phyloP scores from a whole-genome alignment of 805 yeast genomes.

The Cyberlindnera sargentensis region DNA sequence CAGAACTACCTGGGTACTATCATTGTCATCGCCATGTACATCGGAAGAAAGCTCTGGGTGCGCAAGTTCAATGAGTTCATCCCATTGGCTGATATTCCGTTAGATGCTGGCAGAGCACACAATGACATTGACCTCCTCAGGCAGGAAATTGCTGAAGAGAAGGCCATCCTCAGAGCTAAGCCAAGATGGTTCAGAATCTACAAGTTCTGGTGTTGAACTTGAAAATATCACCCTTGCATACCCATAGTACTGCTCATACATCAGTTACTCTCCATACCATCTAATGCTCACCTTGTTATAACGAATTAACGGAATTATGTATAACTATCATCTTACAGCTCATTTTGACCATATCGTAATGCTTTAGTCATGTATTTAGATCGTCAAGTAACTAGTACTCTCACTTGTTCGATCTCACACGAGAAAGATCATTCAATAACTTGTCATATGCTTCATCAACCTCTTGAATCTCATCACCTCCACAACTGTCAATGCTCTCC shows the following conservation, averaged over 20 bases:
- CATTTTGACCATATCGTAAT: too few species aligned
- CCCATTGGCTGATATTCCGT: constrained; percentile 43
- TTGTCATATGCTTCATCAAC: constrained; percentile 75
- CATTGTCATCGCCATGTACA: constrained; percentile 31
- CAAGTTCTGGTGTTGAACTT: constrained; percentile 50
- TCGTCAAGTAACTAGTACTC: background rate
- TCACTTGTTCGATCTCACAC: constrained; percentile 48
- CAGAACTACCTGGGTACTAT: constrained; percentile 36
- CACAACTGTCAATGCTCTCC: constrained; percentile 4
- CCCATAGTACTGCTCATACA: too few species aligned
- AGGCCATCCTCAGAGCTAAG: constrained; percentile 37
- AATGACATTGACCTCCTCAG: constrained; percentile 47
- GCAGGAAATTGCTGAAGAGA: constrained; percentile 54
- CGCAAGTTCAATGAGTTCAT: constrained; percentile 35
- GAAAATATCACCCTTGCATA: background rate
- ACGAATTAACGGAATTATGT: too few species aligned
- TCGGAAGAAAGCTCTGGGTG: constrained; percentile 37
- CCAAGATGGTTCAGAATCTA: constrained; percentile 44
- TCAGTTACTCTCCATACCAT: too few species aligned
- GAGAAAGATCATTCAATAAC: constrained; percentile 57
- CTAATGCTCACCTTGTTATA: too few species aligned
- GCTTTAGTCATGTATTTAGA: too few species aligned
- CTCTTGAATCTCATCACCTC: constrained; percentile 23
- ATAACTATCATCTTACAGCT: too few species aligned
- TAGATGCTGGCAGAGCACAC: constrained; percentile 59